Percentiles rank a stretch among this genome's conserved stretches.
phyloP scores from a whole-genome alignment of 495 filamentous ascomycete species.

The Neurospora sublineolata region DNA sequence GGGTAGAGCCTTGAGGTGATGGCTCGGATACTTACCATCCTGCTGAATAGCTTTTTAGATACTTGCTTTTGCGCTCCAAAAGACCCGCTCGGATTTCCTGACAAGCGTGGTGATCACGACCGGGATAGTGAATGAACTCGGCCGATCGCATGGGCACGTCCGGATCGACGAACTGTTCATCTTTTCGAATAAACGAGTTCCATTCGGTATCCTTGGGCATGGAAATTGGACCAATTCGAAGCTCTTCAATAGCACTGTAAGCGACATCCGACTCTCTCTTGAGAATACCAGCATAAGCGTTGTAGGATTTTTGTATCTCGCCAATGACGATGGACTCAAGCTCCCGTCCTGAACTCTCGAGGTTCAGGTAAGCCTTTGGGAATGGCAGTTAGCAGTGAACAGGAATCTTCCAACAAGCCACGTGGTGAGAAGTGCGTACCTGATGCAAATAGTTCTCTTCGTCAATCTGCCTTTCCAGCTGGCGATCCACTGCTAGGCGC shows the following conservation, averaged over 20 bases:
- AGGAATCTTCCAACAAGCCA: neutral
- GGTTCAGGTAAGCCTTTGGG: slow-evolving; percentile 75
- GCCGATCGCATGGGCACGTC: slow-evolving; percentile 63
- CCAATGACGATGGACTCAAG: slow-evolving; percentile 90
- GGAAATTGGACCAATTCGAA: slow-evolving; percentile 71
- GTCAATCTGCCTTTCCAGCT: slow-evolving; percentile 84
- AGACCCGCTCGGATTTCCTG: slow-evolving; percentile 80
- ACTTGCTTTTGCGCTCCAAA: slow-evolving; percentile 96
- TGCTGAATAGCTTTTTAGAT: slow-evolving; percentile 92
- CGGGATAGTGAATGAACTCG: slow-evolving; percentile 87
- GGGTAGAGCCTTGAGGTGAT: neutral
- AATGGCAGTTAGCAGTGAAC: neutral
- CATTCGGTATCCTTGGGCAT: slow-evolving; percentile 92
- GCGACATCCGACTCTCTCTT: slow-evolving; percentile 79
- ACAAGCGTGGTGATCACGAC: slow-evolving; percentile 75
- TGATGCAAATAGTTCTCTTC: slow-evolving; percentile 95
- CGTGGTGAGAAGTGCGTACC: slow-evolving; percentile 38
- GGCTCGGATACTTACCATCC: slow-evolving; percentile 60
- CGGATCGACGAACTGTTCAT: slow-evolving; percentile 83
- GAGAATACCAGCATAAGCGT: slow-evolving; percentile 77
- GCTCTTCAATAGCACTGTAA: slow-evolving; percentile 64
- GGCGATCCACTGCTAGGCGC: slow-evolving; percentile 70
- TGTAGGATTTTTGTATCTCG: slow-evolving; percentile 96
- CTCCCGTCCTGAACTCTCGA: slow-evolving; percentile 89
- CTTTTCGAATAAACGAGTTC: slow-evolving; percentile 68